phyloP scores from a whole-genome alignment of 2,329 filamentous ascomycete genomes.

The Aspergillus arachidicola region DNA sequence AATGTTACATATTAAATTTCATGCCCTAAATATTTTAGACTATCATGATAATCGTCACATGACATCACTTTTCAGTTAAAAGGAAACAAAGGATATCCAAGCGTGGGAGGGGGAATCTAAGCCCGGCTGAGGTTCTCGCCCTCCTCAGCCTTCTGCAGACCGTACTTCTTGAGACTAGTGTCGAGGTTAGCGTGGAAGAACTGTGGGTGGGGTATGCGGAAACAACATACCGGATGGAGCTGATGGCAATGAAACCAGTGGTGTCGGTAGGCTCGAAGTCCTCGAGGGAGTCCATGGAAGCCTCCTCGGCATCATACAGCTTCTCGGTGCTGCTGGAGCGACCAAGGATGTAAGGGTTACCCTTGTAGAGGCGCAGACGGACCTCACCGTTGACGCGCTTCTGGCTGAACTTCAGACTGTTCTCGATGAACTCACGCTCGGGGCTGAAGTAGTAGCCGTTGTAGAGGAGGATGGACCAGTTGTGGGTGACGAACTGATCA shows the following conservation, averaged over 20 bases:
- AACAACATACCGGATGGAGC: slow-evolving; percentile 31
- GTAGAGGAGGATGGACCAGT: slow-evolving; percentile 59
- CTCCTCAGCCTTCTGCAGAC: slow-evolving; percentile 27
- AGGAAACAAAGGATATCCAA: background rate
- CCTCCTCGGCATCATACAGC: slow-evolving; percentile 68
- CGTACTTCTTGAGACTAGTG: slow-evolving; percentile 48
- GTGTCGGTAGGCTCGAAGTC: slow-evolving; percentile 69
- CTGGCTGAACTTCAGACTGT: slow-evolving; percentile 63
- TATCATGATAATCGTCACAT: slow-evolving; percentile 4
- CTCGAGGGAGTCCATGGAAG: slow-evolving; percentile 70
- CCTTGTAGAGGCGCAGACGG: slow-evolving; percentile 68
- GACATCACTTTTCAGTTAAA: background rate
- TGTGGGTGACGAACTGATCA: slow-evolving; percentile 70
- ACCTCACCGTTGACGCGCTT: slow-evolving; percentile 64
- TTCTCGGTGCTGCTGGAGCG: slow-evolving; percentile 68
- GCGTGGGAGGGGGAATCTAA: background rate
- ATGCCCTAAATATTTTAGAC: background rate
- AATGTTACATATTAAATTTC: slow-evolving; percentile 5
- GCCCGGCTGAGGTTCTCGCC: slow-evolving; percentile 20
- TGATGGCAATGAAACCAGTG: slow-evolving; percentile 60
- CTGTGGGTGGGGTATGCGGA: background rate
- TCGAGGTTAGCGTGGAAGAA: slow-evolving; percentile 11
- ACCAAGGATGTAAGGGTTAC: slow-evolving; percentile 55
- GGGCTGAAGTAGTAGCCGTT: slow-evolving; percentile 71
- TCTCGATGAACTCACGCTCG: slow-evolving; percentile 71